Conservation (phyloP, 495 filamentous ascomycete genomes). For the Glutinoglossum americanum region DNA sequence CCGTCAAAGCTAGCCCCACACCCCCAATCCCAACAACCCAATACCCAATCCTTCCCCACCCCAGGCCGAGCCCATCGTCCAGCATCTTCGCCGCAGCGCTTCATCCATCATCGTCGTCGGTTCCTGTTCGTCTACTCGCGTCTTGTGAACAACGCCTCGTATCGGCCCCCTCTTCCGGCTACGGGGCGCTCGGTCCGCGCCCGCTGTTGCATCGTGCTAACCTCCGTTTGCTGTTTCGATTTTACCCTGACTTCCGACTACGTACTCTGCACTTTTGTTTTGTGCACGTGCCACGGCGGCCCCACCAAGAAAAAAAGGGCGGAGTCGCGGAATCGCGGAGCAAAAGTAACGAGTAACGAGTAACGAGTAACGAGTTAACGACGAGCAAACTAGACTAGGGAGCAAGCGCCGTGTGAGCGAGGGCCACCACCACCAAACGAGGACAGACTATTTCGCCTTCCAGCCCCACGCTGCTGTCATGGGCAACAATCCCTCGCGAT, state of each 20-base stretch:
- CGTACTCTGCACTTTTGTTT: too few species aligned
- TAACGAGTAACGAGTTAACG: neutral
- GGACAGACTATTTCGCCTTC: neutral
- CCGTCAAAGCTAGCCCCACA: neutral
- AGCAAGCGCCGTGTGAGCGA: too few species aligned
- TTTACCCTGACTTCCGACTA: too few species aligned
- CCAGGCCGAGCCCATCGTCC: neutral
- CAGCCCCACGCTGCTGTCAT: slow-evolving; percentile 2
- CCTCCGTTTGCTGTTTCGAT: neutral
- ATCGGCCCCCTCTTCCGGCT: neutral
- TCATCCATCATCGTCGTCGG: neutral
- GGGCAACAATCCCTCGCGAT: slow-evolving; percentile 15
- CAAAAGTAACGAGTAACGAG: neutral
- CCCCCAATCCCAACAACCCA: neutral
- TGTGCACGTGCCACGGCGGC: neutral
- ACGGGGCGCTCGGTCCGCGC: neutral
- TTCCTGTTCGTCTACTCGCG: neutral
- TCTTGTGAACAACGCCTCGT: neutral
- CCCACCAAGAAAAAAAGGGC: neutral
- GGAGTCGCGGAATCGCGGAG: neutral
- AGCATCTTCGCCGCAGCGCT: neutral
- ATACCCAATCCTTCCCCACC: too few species aligned
- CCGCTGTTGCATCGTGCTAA: neutral
- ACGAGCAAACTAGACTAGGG: neutral
- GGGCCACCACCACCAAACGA: too few species aligned